These are phyloP conservation scores for Scheffersomyces stipitis DNA, from an alignment of 805 yeast genomes.

Conservation along the genomic window DNA sequence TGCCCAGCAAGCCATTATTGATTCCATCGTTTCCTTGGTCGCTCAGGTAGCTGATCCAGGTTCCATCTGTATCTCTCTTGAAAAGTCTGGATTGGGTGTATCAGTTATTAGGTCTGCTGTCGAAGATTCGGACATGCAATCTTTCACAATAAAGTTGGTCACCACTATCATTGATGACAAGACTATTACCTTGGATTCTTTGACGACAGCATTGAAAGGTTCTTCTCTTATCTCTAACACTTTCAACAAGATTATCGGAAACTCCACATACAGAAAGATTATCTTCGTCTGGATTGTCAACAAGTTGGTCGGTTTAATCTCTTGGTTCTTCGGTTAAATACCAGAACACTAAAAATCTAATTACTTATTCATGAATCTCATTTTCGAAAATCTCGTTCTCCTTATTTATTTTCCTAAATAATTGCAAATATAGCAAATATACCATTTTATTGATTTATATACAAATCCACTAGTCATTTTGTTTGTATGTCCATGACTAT, in stretches of 20 bases:
- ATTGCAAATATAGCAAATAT: no score
- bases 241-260: constrained; percentile 9
- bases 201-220: constrained; percentile 10
- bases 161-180: constrained; percentile 12
- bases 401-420: no score
- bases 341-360: no score
- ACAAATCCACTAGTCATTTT: no score
- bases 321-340: no score
- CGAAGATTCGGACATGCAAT: constrained; percentile 15
- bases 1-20: constrained; percentile 4
- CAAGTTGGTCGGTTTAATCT: constrained; percentile 11
- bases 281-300: constrained; percentile 8
- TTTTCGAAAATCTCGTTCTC: no score
- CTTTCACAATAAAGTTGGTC: constrained; percentile 16
- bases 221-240: constrained; percentile 13
- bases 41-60: constrained; percentile 16
- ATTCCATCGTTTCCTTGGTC: constrained; percentile 15
- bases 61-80: constrained; percentile 18
- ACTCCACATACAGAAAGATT: constrained; percentile 7
- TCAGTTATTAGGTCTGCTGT: constrained; percentile 15
- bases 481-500: no score
- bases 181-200: constrained; percentile 9
- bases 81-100: constrained; percentile 22
- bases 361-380: no score
- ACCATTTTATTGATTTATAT: no score